Evolutionary conservation across 345 rosid genomes (phyloP), one percentile per base, ranked within the genome.

Genomic region (Abelmoschus esculentus): DNA sequence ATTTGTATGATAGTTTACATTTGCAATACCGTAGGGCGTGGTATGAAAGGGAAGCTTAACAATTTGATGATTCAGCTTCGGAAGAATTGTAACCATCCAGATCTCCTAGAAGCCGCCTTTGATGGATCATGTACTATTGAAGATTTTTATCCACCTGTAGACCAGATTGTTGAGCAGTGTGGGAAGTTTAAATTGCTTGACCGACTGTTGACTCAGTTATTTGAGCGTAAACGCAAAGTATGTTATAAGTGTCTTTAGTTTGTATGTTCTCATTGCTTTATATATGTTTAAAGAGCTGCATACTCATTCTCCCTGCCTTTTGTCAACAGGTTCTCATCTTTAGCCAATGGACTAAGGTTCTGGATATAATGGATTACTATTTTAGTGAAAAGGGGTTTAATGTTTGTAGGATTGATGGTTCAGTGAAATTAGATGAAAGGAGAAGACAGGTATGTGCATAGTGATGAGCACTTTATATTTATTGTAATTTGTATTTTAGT

Each of bases 51-150:
- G 71, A 95, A 81, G 83, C 91, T 95, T 53, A 90, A 84, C 79
- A 91, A 91, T 79, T 66, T 91, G 73, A 72, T 81, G 83, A 0
- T 90, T 70, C 99, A 95, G 78, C 98, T 95, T 22, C 83, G 96
- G 66, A 95, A 95, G 83, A 95, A 95, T 66, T 95, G 98, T 92
- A 88, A 90, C 86, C 99, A 95, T 80, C 99, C 99, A 3, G 98
- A 95, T 78, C 93, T 95, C 73, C 77, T 91, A 38, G 87, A 77
- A 75, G 86, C 91, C 4, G 90, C 83, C 42, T 78, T 85, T 57
- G 75, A 77, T 72, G 97, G 89, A 67, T 85, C 97, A 80, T 81
- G 99, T 91, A 87, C 77, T 47, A 68, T 18, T 61, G 59, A 50
- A 95, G 99, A 68, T 60, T 36, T 80, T 19, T 95, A 89, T 79